Evolutionary conservation across 2,329 filamentous ascomycete genomes (phyloP), one percentile per base, ranked within the genome.

Genomic region (Lachnellula occidentalis): DNA sequence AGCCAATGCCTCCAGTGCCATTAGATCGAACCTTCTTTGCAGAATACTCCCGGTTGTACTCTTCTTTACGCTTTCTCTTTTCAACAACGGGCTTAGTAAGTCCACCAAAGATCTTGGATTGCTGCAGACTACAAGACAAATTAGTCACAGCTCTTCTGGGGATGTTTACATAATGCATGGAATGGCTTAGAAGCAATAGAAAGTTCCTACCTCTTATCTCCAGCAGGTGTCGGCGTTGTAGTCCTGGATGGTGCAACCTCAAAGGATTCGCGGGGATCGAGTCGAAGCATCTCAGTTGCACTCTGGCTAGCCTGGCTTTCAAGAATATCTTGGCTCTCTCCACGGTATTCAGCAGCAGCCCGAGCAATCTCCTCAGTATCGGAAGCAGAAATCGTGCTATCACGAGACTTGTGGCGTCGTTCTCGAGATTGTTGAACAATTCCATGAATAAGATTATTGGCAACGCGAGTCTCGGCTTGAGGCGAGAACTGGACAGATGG

Each of bases 381-480:
- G 1, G 79, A 80, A 19, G 82, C 86, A 1, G 90, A 94, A 48
- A 94, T 91, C 1, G 90, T 95, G 73, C 88, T 92, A 69, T 95
- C 90, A 56, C 89, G 83, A 69, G 90, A 91, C 70, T 85, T 83
- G 50, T 82, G 81, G 37, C 81, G 77, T 48, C 74, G 74, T 22
- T 90, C 70, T 81, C 81, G 53, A 78, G 80, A 37, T 78, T 76
- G 48, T 72, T 73, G 39, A 54, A 57, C 62, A 62, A 48, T 42
- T 17, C 50, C 46, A 8, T 58, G 54, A 34, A 34, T 27, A 36
- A 62, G 54, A 8, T 55, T 55, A 36, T 51, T 64, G 42, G 76
- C 74, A 19, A 77, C 76, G 3, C 73, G 73, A 14, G 80, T 78
- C 71, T 82, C 83, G 58, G 76, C 81, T 64, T 80, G 80, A 6